These are phyloP conservation scores for Pseudogymnoascus sp. DNA, from an alignment of 2,329 filamentous ascomycete species.

Conservation along the genomic window DNA sequence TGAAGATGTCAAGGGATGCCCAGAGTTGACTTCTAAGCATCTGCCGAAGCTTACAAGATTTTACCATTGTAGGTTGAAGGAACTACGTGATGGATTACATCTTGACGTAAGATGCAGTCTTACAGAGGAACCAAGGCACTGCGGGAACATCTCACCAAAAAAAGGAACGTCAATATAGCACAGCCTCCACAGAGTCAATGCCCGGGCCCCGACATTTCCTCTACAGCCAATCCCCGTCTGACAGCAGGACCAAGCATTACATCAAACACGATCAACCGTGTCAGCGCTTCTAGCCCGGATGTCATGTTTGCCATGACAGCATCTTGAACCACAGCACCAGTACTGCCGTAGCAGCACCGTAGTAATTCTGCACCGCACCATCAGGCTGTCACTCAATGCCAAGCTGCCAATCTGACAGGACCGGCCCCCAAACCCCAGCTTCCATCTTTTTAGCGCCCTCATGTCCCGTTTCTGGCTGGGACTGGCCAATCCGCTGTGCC, in stretches of 20 bases:
- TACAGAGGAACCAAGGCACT: background rate
- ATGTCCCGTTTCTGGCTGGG: background rate
- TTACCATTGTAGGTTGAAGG: background rate
- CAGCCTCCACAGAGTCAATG: background rate
- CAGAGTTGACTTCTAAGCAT: background rate
- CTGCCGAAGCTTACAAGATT: background rate
- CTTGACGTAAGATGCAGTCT: background rate
- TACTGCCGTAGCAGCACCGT: background rate
- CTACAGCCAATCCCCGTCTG: background rate
- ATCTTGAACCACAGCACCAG: background rate
- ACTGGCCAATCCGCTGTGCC: background rate
- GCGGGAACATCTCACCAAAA: background rate
- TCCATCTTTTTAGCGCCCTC: background rate
- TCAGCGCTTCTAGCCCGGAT: background rate
- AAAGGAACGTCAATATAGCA: background rate
- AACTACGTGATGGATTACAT: background rate
- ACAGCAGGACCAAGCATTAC: conserved; percentile 1
- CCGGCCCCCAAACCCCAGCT: background rate
- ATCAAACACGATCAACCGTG: background rate
- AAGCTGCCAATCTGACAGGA: background rate
- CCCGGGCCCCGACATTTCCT: background rate
- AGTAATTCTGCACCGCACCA: background rate
- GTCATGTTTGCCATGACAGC: background rate
- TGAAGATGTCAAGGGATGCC: background rate
- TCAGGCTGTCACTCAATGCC: background rate